These are phyloP conservation scores for Hippophae gyantsensis DNA, from an alignment of 306 rosid genomes.

Conservation along the genomic window DNA sequence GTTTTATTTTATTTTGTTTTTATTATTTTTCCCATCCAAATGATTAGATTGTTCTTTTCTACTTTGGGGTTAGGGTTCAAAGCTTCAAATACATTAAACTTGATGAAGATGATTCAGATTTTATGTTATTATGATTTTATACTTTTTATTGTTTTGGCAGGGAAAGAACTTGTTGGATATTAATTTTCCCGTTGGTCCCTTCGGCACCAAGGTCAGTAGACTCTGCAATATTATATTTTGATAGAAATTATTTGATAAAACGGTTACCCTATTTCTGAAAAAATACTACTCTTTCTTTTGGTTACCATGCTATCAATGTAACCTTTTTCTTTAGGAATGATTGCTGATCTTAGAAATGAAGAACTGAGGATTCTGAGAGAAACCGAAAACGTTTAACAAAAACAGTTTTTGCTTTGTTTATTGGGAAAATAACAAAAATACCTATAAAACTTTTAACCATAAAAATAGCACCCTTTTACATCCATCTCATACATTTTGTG, in stretches of 20 bases:
- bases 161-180: constrained; percentile 37
- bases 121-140: neutral
- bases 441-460: too few species aligned
- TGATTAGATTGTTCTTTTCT: neutral
- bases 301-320: too few species aligned
- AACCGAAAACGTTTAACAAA: too few species aligned
- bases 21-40: neutral
- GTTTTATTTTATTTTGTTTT: neutral
- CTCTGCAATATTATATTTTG: neutral
- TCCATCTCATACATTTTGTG: too few species aligned
- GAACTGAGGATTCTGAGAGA: too few species aligned
- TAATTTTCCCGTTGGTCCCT: constrained; percentile 34
- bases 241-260: too few species aligned
- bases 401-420: too few species aligned
- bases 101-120: neutral
- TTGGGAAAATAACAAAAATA: too few species aligned
- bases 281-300: neutral
- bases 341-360: too few species aligned
- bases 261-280: neutral
- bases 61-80: neutral
- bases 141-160: constrained; percentile 19
- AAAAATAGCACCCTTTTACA: too few species aligned
- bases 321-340: too few species aligned
- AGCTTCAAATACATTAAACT: neutral
- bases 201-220: constrained; percentile 34